Percentiles rank a stretch among this genome's conserved stretches.
phyloP scores from a whole-genome alignment of 306 rosid genomes.

The Elaeagnus macrophylla region DNA sequence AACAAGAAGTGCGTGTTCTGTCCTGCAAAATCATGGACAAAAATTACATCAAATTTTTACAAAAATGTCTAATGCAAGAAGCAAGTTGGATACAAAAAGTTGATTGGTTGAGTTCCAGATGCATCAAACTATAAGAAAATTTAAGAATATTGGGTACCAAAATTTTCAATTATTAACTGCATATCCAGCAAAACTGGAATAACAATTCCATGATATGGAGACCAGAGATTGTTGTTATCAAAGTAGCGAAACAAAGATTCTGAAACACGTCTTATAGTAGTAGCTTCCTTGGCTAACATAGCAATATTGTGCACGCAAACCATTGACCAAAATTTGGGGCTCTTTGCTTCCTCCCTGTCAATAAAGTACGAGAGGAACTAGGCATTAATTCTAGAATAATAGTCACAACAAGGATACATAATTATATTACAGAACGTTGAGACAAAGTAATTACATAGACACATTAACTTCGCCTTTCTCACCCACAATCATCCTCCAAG shows the following conservation, averaged over 20 bases:
- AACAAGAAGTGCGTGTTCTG: constrained; percentile 19
- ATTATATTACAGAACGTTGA: constrained; percentile 1
- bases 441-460: constrained; percentile 33
- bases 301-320: constrained; percentile 61
- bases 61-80: not conserved
- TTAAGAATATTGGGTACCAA: constrained; percentile 35
- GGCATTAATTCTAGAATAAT: constrained; percentile 3
- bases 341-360: constrained; percentile 35
- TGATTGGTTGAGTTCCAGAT: constrained; percentile 4
- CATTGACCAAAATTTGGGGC: constrained; percentile 57
- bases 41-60: not conserved
- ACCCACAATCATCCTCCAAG: constrained; percentile 44
- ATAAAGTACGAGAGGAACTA: constrained; percentile 12
- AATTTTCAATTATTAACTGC: constrained; percentile 51
- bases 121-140: constrained; percentile 7
- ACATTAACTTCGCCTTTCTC: constrained; percentile 50
- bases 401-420: constrained; percentile 11
- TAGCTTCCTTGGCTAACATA: constrained; percentile 68
- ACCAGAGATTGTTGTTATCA: constrained; percentile 53
- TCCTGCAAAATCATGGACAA: constrained; percentile 1
- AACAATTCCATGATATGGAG: constrained; percentile 55
- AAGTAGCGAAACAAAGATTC: constrained; percentile 62
- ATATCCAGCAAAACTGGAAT: constrained; percentile 47
- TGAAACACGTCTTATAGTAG: constrained; percentile 54
- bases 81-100: constrained; percentile 9